Evolutionary conservation across 164 flowering plant species (phyloP), one percentile per base, ranked within the genome.

Genomic region (Brasenia schreberi): DNA sequence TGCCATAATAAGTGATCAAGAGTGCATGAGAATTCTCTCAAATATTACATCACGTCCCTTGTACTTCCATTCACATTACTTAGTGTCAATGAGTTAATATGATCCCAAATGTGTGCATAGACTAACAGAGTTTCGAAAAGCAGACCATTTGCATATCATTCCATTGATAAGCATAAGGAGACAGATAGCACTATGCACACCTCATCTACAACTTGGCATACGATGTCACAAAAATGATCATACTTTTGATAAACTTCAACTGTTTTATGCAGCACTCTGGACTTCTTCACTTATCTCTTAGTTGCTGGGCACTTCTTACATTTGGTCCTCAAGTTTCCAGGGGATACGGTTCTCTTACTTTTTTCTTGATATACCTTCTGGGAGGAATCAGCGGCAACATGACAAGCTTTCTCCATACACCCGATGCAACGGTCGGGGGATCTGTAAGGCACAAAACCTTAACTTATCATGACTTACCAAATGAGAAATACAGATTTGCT

Each of bases 311-410:
- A 42, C 96, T 89, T 63, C 79, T 82, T 42, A 76, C 81, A 6
- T 85, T 88, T 72, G 88, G 87, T 56, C 87, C 83, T 74, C 79
- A 79, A 75, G 91, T 88, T 45, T 81, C 82, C 66, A 72, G 70
- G 70, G 75, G 68, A 64, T 86, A 88, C 70, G 95, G 96, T 61
- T 69, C 87, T 16, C 83, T 82, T 52, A 83, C 90, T 62, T 86
- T 87, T 68, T 74, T 85, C 68, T 68, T 89, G 81, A 81, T 89
- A 68, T 88, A 80, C 62, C 45, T 84, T 45, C 86, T 87, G 43
- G 96, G 96, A 68, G 96, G 92, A 69, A 71, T 89, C 61, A 79
- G 87, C 58, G 96, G 91, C 61, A 88, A 88, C 74, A 68, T 89
- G 70, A 77, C 75, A 16, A 89, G 90, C 77, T 85, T 82, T 76